Evolutionary conservation across 352 stramenopile genomes (phyloP), one percentile per base, ranked within the genome.

Genomic region (Phytophthora melonis): DNA sequence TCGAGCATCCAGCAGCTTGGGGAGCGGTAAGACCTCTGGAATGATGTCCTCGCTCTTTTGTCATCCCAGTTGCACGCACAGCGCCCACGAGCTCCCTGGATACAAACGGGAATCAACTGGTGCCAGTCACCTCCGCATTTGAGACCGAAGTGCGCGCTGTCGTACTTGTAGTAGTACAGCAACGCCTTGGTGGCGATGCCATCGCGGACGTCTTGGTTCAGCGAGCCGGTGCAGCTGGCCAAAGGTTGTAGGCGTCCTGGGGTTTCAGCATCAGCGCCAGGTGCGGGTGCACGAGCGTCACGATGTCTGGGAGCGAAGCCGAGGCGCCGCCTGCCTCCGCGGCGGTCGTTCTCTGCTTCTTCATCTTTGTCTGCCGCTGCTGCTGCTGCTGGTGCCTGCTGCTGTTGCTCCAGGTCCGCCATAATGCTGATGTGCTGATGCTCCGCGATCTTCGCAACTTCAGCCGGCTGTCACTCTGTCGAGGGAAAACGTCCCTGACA

Each of bases 91-190:
- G 27, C 27, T 32, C 27, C 2, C 27, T 32, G 47, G 16, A 53
- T 34, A n/a, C 16, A 30, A 5, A 50, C 6, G 6, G 60, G 60
- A 2, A 59, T 59, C 47, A 59, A 59, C 30, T 62, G 65, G 45
- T 72, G 56, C 7, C 25, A 53, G 50, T 71, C 36, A 27, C 36
- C 45, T 23, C 16, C 10, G 27, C 65, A 66, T 19, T 61, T 61
- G 1, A 41, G 13, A 10, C 49, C 25, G 14, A 66, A 72, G 23
- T 66, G 57, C 18, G 58, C 57, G 19, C 27, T 39, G n/a, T 66
- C 27, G 30, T 16, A 47, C 18, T 10, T 10, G 34, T 61, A 65
- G 45, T 39, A 71, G 19, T 45, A 54, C 27, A 60, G 19, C 5
- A 71, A 18, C 16, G 45, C 59, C 13, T 49, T 58, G 18, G 59